phyloP scores from a whole-genome alignment of 495 filamentous ascomycete genomes.

The Tuber umbilicatum region DNA sequence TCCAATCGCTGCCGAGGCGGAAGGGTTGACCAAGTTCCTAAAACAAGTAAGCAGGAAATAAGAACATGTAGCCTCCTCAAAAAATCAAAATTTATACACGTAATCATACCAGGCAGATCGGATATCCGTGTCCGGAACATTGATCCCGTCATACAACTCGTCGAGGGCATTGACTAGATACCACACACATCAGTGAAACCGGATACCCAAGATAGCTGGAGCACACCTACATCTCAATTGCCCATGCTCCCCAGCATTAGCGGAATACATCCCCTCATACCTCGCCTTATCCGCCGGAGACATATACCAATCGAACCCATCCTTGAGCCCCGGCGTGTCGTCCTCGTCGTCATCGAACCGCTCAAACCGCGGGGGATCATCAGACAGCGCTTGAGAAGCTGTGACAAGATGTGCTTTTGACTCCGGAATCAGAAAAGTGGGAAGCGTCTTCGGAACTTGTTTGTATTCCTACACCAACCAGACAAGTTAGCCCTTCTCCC shows the following conservation, averaged over 20 bases:
- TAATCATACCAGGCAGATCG: conserved; percentile 65
- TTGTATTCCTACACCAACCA: conserved; percentile 61
- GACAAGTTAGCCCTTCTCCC: conserved; percentile 14
- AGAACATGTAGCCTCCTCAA: neutral
- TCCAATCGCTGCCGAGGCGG: conserved; percentile 66
- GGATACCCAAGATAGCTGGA: neutral
- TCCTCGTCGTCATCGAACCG: conserved; percentile 62
- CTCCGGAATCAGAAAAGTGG: conserved; percentile 94
- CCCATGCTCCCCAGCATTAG: conserved; percentile 76
- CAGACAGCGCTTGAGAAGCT: conserved; percentile 72
- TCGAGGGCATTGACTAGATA: conserved; percentile 66
- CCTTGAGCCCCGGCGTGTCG: conserved; percentile 74
- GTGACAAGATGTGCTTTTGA: conserved; percentile 94
- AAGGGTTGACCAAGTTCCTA: conserved; percentile 83
- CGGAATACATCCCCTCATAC: conserved; percentile 92
- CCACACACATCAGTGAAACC: conserved; percentile 1
- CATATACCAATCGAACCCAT: conserved; percentile 99
- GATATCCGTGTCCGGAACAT: conserved; percentile 93
- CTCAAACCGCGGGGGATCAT: conserved; percentile 71
- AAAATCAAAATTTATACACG: neutral
- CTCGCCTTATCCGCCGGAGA: conserved; percentile 77
- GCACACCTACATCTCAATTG: conserved; percentile 62
- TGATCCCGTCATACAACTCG: conserved; percentile 79
- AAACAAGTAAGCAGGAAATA: neutral
- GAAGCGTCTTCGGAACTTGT: conserved; percentile 73